These are phyloP conservation scores for Penicillium sp. DNA, from an alignment of 2,329 filamentous ascomycete species.

Conservation along the genomic window DNA sequence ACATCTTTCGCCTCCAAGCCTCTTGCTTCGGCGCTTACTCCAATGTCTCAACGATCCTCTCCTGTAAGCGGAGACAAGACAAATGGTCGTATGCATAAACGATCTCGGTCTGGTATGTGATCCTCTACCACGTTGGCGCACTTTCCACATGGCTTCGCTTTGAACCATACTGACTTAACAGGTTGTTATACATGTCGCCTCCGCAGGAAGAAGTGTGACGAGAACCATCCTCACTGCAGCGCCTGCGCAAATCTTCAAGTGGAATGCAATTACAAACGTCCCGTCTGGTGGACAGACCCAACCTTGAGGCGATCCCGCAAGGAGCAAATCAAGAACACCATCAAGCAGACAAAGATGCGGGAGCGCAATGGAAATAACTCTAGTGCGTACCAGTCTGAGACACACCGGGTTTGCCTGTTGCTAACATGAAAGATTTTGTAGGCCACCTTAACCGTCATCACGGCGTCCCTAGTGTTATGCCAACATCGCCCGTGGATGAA, in stretches of 20 bases:
- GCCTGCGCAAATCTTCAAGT: slow-evolving; percentile 74
- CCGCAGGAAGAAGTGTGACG: slow-evolving; percentile 70
- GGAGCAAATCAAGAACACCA: slow-evolving; percentile 93
- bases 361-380: slow-evolving; percentile 77
- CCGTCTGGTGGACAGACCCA: slow-evolving; percentile 96
- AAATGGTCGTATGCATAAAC: slow-evolving; percentile 72
- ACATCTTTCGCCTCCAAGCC: neutral
- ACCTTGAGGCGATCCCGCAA: slow-evolving; percentile 84
- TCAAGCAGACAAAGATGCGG: slow-evolving; percentile 92
- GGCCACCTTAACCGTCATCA: neutral
- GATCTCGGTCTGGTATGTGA: slow-evolving; percentile 90
- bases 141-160: neutral
- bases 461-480: neutral
- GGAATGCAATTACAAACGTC: slow-evolving; percentile 92
- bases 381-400: neutral
- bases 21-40: neutral
- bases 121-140: neutral
- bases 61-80: neutral
- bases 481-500: neutral
- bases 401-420: neutral
- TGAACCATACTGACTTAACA: slow-evolving; percentile 29
- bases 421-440: neutral
- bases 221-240: slow-evolving; percentile 64
- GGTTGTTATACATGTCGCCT: slow-evolving; percentile 70
- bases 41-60: neutral